Conservation (phyloP, 1,284 basidiomycete species). For the Rhizoctonia solani region DNA sequence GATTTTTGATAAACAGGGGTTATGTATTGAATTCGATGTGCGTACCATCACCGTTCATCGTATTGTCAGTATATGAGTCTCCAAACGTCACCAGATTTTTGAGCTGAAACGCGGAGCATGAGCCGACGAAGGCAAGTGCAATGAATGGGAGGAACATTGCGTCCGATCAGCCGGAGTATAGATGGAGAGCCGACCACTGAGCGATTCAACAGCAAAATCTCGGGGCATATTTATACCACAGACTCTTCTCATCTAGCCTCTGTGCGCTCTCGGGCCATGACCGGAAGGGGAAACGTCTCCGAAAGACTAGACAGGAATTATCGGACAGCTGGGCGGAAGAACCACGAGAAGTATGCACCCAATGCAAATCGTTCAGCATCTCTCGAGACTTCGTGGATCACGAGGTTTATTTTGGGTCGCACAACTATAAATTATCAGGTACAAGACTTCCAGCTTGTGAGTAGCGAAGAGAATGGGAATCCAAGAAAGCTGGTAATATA, state of each 20-base stretch:
- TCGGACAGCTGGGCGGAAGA: neutral
- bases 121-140: conserved; percentile 6
- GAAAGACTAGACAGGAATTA: neutral
- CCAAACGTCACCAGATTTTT: conserved; percentile 42
- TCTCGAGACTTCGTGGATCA: neutral
- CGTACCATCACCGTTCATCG: conserved; percentile 45
- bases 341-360: neutral
- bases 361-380: neutral
- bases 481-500: conserved; percentile 22
- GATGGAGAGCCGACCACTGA: neutral
- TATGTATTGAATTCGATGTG: too few relatives aligned
- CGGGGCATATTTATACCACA: conserved; percentile 9
- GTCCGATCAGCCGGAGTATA: neutral
- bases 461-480: neutral
- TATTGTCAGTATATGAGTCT: conserved; percentile 52
- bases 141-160: conserved; percentile 4
- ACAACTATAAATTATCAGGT: conserved; percentile 27
- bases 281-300: conserved; percentile 11
- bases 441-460: conserved; percentile 5
- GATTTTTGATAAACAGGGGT: neutral
- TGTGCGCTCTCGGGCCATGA: neutral
- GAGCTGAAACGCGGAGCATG: conserved; percentile 17
- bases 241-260: neutral
- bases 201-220: neutral
- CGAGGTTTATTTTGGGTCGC: neutral